Conservation (phyloP, 305 asterid genomes). For the Fraxinus floribunda region DNA sequence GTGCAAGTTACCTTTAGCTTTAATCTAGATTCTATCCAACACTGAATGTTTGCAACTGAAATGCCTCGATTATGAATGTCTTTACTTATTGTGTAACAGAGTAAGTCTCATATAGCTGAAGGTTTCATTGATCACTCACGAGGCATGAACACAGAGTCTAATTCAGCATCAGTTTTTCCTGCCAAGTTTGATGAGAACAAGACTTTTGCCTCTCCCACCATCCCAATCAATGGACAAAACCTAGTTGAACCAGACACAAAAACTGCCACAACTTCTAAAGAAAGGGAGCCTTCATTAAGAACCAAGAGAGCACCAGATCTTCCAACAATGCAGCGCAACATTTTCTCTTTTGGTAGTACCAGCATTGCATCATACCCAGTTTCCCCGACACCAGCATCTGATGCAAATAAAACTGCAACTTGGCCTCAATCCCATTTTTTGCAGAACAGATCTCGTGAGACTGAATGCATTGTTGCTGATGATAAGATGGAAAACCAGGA, state of each 20-base stretch:
- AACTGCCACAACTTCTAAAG: slow-evolving; percentile 50
- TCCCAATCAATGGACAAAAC: slow-evolving; percentile 56
- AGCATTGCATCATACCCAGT: slow-evolving; percentile 40
- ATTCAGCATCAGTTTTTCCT: slow-evolving; percentile 47
- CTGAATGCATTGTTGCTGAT: slow-evolving; percentile 32
- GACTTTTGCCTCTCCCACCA: slow-evolving; percentile 37
- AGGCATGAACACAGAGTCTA: slow-evolving; percentile 42
- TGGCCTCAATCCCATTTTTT: slow-evolving; percentile 46
- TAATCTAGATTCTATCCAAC: not conserved
- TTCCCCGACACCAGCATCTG: slow-evolving; percentile 46
- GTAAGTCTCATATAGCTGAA: slow-evolving; percentile 48
- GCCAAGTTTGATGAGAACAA: slow-evolving; percentile 57
- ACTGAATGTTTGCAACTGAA: not conserved
- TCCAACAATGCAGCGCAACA: slow-evolving; percentile 37
- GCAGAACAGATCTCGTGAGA: slow-evolving; percentile 34
- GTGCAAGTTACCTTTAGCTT: not conserved
- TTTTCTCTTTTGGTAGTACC: slow-evolving; percentile 42
- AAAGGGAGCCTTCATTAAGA: slow-evolving; percentile 28
- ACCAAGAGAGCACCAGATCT: slow-evolving; percentile 37
- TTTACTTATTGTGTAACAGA: slow-evolving; percentile 42
- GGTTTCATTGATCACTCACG: slow-evolving; percentile 55
- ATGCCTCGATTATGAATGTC: slow-evolving; percentile 13
- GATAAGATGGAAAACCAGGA: slow-evolving; percentile 52
- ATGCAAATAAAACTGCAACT: slow-evolving; percentile 37
- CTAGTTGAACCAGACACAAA: slow-evolving; percentile 57